Evolutionary conservation across 257 asterid species (phyloP).

Genomic region (Paulownia fortunei): DNA sequence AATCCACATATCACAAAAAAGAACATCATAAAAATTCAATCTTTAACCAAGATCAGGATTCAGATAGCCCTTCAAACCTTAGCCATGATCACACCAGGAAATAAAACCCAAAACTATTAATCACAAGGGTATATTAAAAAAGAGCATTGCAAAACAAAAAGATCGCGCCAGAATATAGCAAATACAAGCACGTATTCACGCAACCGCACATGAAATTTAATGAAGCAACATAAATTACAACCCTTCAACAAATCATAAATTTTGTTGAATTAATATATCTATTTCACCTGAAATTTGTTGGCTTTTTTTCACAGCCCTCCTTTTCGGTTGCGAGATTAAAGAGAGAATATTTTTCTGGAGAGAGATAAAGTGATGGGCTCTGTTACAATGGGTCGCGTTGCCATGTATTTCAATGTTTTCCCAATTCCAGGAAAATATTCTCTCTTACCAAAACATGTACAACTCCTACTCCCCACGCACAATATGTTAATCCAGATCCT

Average conservation of each 20-base stretch:
- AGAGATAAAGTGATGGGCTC: constrained; percentile 29
- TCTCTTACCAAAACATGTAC: constrained; percentile 23
- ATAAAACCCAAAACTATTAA: not conserved
- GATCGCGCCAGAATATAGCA: constrained; percentile 23
- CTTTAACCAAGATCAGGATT: constrained; percentile 7
- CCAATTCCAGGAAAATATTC: constrained; percentile 22
- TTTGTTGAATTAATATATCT: not conserved
- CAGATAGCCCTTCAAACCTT: constrained; percentile 21
- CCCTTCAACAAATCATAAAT: not conserved
- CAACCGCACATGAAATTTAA: constrained; percentile 23
- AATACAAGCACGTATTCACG: constrained; percentile 15
- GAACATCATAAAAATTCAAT: constrained; percentile 17
- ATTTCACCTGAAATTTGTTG: constrained; percentile 35
- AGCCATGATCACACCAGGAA: constrained; percentile 25
- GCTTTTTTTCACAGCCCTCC: constrained; percentile 9
- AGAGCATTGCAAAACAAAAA: constrained; percentile 3
- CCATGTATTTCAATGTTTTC: not conserved
- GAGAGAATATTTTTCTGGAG: constrained; percentile 11
- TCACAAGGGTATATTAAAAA: not conserved
- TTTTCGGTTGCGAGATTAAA: constrained; percentile 18
- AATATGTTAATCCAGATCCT: not conserved
- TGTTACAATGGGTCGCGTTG: constrained; percentile 10
- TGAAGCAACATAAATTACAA: constrained; percentile 18
- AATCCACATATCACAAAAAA: constrained; percentile 10
- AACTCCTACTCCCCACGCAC: not conserved